phyloP scores from a whole-genome alignment of 2,329 filamentous ascomycete genomes.

The Cryphonectria radicalis region DNA sequence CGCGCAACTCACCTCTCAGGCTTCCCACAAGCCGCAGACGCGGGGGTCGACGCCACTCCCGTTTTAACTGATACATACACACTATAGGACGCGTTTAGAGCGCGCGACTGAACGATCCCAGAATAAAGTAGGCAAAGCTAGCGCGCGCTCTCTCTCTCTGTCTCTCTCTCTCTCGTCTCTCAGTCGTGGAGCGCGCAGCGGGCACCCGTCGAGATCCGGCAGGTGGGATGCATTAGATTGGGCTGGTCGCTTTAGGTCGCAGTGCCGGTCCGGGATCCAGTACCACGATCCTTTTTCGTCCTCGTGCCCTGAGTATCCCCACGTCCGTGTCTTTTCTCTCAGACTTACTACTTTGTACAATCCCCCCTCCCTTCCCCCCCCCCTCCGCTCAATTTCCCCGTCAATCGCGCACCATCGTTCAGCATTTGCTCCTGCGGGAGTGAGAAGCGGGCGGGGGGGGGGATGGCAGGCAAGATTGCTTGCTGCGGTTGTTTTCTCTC shows the following conservation, averaged over 20 bases:
- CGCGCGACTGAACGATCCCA: slow-evolving; percentile 1
- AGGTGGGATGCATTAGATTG: background rate
- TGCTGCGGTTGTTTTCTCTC: background rate
- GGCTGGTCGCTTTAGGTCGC: background rate
- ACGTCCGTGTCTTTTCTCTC: background rate
- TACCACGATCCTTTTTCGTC: background rate
- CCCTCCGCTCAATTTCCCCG: background rate
- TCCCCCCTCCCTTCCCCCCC: no score
- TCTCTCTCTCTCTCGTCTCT: background rate
- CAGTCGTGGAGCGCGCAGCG: background rate
- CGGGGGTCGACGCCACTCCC: background rate
- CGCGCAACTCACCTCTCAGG: background rate
- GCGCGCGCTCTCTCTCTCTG: background rate
- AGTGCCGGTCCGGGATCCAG: background rate
- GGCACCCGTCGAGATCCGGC: background rate
- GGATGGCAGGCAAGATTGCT: background rate
- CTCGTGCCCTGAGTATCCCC: background rate
- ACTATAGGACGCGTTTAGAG: background rate
- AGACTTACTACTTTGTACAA: background rate
- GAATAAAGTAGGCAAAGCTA: background rate
- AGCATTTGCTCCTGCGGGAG: background rate
- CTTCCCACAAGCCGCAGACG: background rate
- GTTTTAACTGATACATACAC: background rate
- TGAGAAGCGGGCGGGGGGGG: background rate
- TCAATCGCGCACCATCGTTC: background rate